These are phyloP conservation scores for Podospora anserina DNA, from an alignment of 495 filamentous ascomycete genomes.

Conservation along the genomic window DNA sequence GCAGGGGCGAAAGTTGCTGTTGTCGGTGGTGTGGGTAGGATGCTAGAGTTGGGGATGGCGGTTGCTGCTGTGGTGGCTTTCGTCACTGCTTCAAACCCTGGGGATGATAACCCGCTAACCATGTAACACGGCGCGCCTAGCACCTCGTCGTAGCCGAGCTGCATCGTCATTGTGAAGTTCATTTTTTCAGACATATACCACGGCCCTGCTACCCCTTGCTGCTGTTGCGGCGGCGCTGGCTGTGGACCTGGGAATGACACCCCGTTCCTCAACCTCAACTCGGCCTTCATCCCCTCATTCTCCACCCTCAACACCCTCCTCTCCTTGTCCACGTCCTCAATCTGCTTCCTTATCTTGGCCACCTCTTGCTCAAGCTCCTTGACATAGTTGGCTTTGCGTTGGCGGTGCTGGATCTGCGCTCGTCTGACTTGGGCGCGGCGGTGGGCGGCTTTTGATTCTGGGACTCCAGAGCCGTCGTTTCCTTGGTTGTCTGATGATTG, in stretches of 20 bases:
- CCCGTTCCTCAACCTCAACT: background rate
- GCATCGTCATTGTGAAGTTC: conserved; percentile 25
- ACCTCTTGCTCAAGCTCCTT: conserved; percentile 50
- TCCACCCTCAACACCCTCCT: conserved; percentile 32
- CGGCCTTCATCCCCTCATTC: conserved; percentile 32
- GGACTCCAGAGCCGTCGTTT: background rate
- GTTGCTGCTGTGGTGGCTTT: background rate
- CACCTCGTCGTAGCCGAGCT: conserved; percentile 29
- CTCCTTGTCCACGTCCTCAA: conserved; percentile 36
- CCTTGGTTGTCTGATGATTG: conserved; percentile 2
- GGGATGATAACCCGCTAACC: conserved; percentile 23
- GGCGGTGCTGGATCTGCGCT: conserved; percentile 51
- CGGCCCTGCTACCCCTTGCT: conserved; percentile 10
- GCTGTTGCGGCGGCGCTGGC: conserved; percentile 3
- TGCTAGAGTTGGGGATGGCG: background rate
- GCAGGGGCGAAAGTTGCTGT: background rate
- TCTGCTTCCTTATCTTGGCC: conserved; percentile 42
- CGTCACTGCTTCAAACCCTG: background rate
- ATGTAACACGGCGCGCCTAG: conserved; percentile 32
- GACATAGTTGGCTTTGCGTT: conserved; percentile 52
- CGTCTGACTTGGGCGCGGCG: conserved; percentile 49
- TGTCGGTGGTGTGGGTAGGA: background rate
- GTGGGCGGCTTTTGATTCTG: conserved; percentile 35
- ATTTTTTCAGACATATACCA: background rate
- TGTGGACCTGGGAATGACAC: background rate